Evolutionary conservation across 331 rosid genomes (phyloP), one percentile per base, ranked within the genome.

Genomic region (Stylosanthes scabra): DNA sequence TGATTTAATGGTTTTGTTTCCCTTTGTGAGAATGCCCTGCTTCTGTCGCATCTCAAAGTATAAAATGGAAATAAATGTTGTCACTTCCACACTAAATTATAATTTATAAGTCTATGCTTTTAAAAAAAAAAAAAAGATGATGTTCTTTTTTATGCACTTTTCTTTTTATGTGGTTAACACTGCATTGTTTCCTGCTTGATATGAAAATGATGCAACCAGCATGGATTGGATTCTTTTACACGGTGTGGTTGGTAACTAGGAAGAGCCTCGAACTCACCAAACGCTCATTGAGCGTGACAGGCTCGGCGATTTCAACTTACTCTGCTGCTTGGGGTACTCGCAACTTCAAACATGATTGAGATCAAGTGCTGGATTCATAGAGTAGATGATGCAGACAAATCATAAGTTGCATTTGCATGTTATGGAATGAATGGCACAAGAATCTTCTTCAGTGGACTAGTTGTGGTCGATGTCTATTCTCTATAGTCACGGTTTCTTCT

Each of bases 151-250:
- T 74, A 55, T 10, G 54, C 61, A 54, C 57, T 7, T 61, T 64
- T 31, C 37, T 31, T 31, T 44, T 64, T 44, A 9, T 34, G 55
- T 31, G 67, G 65, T 71, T 70, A 64, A 70, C 66, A 51, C 46
- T 45, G 11, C 31, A 39, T 29, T 73, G 15, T 68, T 72, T 31
- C 55, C 13, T 63, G 63, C 13, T 63, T 59, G n/a, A 59, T 31
- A 57, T 76, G 49, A 56, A 72, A 39, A n/a, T 45, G 40, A 20
- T 68, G 14, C 60, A 72, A 50, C 2, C 78, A 93, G 98, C 97
- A 47, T 94, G 96, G 96, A 74, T 89, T 72, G 97, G 90, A 74
- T 89, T 91, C 85, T 84, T 89, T 52, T 89, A 70, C 65, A 31
- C 73, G 11, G 10, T 84, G 66, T 91, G 93, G 93, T 78, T 89